A percentile compares a stretch with the other conserved stretches of the same genome.
Evolutionary conservation across 2,329 filamentous ascomycete genomes (phyloP).

Genomic region (Pleurostoma richardsiae): DNA sequence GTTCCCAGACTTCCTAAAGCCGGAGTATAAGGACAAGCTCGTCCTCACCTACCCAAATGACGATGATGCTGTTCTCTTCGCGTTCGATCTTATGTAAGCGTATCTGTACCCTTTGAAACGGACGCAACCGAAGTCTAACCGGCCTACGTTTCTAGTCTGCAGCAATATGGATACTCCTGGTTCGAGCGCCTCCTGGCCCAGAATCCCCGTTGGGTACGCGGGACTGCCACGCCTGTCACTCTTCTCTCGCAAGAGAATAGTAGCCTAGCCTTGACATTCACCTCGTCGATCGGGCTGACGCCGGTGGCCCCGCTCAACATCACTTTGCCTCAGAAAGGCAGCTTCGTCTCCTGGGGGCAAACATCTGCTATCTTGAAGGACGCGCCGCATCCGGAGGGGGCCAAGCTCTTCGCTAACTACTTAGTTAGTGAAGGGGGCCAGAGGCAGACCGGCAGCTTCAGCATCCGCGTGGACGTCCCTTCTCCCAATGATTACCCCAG

Average conservation of each 20-base stretch:
- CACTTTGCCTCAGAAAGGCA: slow-evolving; percentile 26
- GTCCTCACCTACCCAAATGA: slow-evolving; percentile 53
- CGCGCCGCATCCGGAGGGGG: slow-evolving; percentile 42
- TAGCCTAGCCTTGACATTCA: slow-evolving; percentile 28
- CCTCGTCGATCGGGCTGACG: slow-evolving; percentile 12
- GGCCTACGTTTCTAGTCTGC: slow-evolving; percentile 16
- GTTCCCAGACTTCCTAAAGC: slow-evolving; percentile 37
- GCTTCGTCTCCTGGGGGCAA: slow-evolving; percentile 44
- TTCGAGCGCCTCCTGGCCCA: slow-evolving; percentile 40
- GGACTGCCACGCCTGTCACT: slow-evolving; percentile 34
- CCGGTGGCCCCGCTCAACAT: slow-evolving; percentile 13
- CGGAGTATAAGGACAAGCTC: slow-evolving; percentile 47
- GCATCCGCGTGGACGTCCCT: slow-evolving; percentile 26
- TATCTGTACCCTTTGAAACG: neutral
- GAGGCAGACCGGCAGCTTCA: slow-evolving; percentile 15
- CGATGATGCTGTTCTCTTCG: slow-evolving; percentile 49
- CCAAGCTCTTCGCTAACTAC: slow-evolving; percentile 44
- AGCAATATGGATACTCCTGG: slow-evolving; percentile 37
- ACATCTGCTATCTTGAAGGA: slow-evolving; percentile 40
- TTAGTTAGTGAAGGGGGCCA: slow-evolving; percentile 36
- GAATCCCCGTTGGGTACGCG: slow-evolving; percentile 49
- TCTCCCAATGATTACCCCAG: slow-evolving; percentile 19
- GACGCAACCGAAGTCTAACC: neutral
- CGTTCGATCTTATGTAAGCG: slow-evolving; percentile 41
- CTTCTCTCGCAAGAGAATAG: slow-evolving; percentile 22